Base-by-base conservation (phyloP, 192 early-diverging fungal genomes). In the Oehlia diaphana region DNA sequence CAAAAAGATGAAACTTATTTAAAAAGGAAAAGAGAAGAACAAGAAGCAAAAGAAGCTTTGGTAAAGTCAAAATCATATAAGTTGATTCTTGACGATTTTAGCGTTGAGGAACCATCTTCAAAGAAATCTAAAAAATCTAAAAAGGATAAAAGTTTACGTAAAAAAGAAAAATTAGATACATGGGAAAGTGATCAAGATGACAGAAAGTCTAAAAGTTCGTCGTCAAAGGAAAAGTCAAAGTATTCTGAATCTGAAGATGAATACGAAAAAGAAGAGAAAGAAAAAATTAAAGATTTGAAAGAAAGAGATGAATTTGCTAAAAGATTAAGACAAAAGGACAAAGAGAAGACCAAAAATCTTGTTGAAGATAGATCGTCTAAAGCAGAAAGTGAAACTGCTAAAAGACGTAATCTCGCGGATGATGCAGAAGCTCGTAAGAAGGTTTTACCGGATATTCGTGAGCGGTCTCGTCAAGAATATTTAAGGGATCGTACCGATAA, bases 301-400 rank as follows among this genome's bases (percentile, higher is more conserved):
- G 97, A 99, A 83, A 91, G 95, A 63, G 96, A 99, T 78, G 97
- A 95, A 81, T 95, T 97, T 85, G 94, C 92, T 6, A 88, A 92
- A 65, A 84, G 96, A 42, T 81, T 98, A 50, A 90, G 89, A 78
- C 89, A 93, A 74, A 93, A 90, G 80, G 97, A 99, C 80, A 90
- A 92, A 67, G 92, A 93, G 61, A 91, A 88, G 81, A 93, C 88
- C 44, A 96, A 92, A 68, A 94, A 92, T 79, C 81, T 93, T n/a
- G 84, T 93, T 21, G 93, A 93, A 70, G 94, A 95, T 79, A 80
- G 89, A 47, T 92, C 91, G 2, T 90, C 92, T 35, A 91, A 89
- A 72, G 80, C 79, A 31, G 91, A 92, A 26, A 86, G 89, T 1
- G 94, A 96, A 79, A 84, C 91, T 9, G 81, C 86, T 35, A 84